Percentiles rank a stretch among this genome's conserved stretches.
These are phyloP conservation scores for Aspergillus aculeatus DNA, from an alignment of 2,329 filamentous ascomycete genomes.

Conservation along the genomic window DNA sequence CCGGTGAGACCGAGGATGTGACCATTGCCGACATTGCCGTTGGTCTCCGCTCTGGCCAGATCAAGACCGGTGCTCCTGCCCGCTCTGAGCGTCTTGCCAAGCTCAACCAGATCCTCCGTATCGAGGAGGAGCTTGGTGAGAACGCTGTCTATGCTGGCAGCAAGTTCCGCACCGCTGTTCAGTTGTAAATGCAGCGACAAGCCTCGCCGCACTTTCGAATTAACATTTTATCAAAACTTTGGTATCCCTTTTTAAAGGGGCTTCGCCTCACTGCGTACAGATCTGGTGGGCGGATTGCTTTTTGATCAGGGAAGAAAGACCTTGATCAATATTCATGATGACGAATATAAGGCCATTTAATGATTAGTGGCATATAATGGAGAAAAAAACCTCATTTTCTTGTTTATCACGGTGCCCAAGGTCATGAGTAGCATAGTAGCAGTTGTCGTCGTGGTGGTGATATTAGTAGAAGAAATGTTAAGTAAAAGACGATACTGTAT, in stretches of 20 bases:
- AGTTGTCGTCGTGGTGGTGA: too few relatives aligned
- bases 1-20: conserved; percentile 98
- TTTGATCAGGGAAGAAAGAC: background rate
- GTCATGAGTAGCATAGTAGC: too few relatives aligned
- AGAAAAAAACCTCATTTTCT: conserved; percentile 7
- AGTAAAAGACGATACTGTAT: too few relatives aligned
- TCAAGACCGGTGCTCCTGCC: conserved; percentile 96
- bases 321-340: conserved; percentile 25
- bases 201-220: background rate
- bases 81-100: conserved; percentile 98
- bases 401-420: background rate
- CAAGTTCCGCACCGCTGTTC: conserved; percentile 89
- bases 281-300: conserved; percentile 7
- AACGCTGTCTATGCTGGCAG: conserved; percentile 88
- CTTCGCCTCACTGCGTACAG: conserved; percentile 2
- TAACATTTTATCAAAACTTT: background rate
- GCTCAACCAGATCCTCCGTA: conserved; percentile 99
- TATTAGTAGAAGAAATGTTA: background rate
- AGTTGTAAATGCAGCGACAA: conserved; percentile 62
- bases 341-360: conserved; percentile 24
- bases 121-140: conserved; percentile 96
- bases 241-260: background rate
- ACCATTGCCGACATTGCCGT: conserved; percentile 98
- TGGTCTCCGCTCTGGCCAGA: conserved; percentile 93
- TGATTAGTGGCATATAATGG: conserved; percentile 26